Evolutionary conservation across 257 asterid species (phyloP), one percentile per base, ranked within the genome.

Genomic region (Cruciata laevipes): DNA sequence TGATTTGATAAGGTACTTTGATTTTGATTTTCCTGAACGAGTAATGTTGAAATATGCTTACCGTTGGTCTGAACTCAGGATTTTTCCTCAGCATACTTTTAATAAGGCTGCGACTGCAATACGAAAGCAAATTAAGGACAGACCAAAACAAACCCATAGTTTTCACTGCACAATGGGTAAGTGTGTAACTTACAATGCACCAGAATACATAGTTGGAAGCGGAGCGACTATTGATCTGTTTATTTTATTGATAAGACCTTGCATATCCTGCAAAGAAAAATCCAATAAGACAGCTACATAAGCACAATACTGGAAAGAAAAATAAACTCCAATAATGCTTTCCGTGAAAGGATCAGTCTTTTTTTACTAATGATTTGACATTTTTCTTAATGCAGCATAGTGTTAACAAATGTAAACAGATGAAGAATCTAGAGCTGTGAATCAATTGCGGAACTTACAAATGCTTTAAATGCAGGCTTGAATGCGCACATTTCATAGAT

Each of bases 61-160:
- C 99, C 73, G 96, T 94, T 40, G 99, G 99, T 75, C 99, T 71
- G 53, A 79, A 79, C 80, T 94, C 96, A 7, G 99, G 98, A 71
- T 89, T 89, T 80, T 80, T 90, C 31, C 99, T 80, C 62, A 94
- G 93, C 99, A 94, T 88, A 51, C 96, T 94, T 84, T 90, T 94
- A 78, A 94, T 79, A 52, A 93, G 89, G 69, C 98, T 89, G 37
- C 99, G 93, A 35, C 99, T 94, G 84, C 32, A 76, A 72, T 68
- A 78, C 56, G 63, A 35, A 40, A 31, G 61, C 3, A 56, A 20
- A 38, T 61, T 23, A 64, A 67, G 78, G 60, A 57, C 4, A 52
- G 63, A 30, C 69, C 61, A n/a, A 56, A 35, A 24, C 58, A 42
- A 74, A 65, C 58, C 40, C n/a, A 60, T 3, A 17, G 44, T 16